Conservation (phyloP, 371 early-diverging fungal genomes). For the Mucor circinelloides region DNA sequence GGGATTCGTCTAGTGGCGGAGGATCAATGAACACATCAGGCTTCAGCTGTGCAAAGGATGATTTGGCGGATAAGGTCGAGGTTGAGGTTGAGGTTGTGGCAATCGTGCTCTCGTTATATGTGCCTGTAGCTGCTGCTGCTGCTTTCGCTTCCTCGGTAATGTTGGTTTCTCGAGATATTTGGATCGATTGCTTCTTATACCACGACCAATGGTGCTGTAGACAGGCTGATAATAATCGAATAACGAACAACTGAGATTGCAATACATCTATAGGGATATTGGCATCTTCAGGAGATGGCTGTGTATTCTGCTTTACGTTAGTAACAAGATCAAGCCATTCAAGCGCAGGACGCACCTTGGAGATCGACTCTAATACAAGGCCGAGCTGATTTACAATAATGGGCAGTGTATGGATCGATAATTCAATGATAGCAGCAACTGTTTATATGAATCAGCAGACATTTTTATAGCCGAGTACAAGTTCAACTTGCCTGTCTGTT, state of each 20-base stretch:
- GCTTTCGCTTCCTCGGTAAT: slow-evolving; percentile 17
- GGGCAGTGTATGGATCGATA: slow-evolving; percentile 55
- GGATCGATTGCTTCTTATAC: slow-evolving; percentile 49
- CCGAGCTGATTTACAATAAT: slow-evolving; percentile 56
- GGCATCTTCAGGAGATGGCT: slow-evolving; percentile 45
- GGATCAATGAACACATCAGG: slow-evolving; percentile 53
- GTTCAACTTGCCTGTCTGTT: slow-evolving; percentile 54
- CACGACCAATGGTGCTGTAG: slow-evolving; percentile 73
- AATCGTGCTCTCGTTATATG: not conserved
- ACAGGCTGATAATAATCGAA: slow-evolving; percentile 72
- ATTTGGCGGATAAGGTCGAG: slow-evolving; percentile 1
- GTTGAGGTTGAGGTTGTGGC: not conserved
- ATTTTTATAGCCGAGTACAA: not conserved
- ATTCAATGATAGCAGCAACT: slow-evolving; percentile 62
- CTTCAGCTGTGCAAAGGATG: not conserved
- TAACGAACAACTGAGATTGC: slow-evolving; percentile 74
- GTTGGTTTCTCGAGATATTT: slow-evolving; percentile 17
- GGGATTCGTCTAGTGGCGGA: slow-evolving; percentile 74
- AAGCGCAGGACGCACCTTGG: slow-evolving; percentile 47
- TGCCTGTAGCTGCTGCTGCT: slow-evolving; percentile 25
- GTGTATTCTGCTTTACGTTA: slow-evolving; percentile 12
- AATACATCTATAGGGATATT: slow-evolving; percentile 61
- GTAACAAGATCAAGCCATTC: slow-evolving; percentile 9
- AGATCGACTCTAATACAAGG: slow-evolving; percentile 58
- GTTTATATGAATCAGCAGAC: not conserved